Base-by-base conservation (phyloP, 1,284 basidiomycete genomes). In the Leccinum colubrinum region DNA sequence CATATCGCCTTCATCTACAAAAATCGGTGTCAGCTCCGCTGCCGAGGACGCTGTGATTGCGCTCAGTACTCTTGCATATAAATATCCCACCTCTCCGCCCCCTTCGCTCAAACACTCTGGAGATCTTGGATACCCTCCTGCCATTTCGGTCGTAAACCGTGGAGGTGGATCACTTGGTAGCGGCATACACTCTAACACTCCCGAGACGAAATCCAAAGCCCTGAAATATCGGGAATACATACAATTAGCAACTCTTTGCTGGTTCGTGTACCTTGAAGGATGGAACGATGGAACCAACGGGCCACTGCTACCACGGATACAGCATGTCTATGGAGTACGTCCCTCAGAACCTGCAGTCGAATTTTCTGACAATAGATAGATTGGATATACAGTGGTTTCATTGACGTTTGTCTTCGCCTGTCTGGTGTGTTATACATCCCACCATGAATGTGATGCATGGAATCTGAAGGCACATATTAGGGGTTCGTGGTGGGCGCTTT, bases 351-450 rank as follows among this genome's bases (percentile, higher is more conserved):
- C 50, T 22, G 15, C 22, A 25, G 3, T 22, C 12, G 20, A 12
- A 0, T 7, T 54, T 39, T 39, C 52, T 62, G 22, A 62, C 46
- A 33, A 11, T 15, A 20, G 39, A 2, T 50, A 63, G 72, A 56
- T 71, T 14, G 67, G 61, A 3, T 69, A 68, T 15, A 22, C 62
- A 11, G 27, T 69, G 4, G 72, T 71, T 30, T 71, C 72, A 1
- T 52, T 73, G 51, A 62, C 71, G 46, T 74, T 71, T 37, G 72
- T 71, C 17, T 70, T 70, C 27, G 67, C 65, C 20, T 71, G 70
- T 17, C 22, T 70, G 33, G 70, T 74, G 43, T 7, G 72, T 64
- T 30, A 22, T 51, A n/a, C 15, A 25, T 41, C 12, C 33, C 15
- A 20, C 15, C 30, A 14, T 14, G 15, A 37, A 51, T 52, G 12